Base-by-base conservation (phyloP, 345 rosid species). In the Lepidium didymum region DNA sequence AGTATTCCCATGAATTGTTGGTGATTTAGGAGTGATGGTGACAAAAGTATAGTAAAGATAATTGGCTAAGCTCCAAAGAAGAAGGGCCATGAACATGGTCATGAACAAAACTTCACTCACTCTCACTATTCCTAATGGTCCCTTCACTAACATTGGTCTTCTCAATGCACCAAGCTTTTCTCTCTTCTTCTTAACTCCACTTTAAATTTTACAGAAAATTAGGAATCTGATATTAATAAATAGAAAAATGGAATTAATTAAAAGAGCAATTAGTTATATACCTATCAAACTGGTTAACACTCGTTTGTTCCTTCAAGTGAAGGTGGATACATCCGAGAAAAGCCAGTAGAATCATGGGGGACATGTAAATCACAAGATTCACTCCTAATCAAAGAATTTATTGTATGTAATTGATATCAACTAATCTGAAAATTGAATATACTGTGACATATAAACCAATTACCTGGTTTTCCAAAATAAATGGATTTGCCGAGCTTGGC, bases 61-160 rank as follows among this genome's bases (percentile, higher is more conserved):
- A 55, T 38, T 73, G 7, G 77, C 45, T 7, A 87, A 56, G 31
- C 86, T 77, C 97, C 95, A 90, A 46, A 77, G 47, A 50, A 87
- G 68, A 13, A 90, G 79, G 19, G 83, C 80, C 1, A 85, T n/a
- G 68, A 90, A 82, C 95, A 86, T 86, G 31, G 62, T 11, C 37
- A 87, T 72, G 74, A 90, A 82, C 11, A 73, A 44, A 2, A 90
- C 19, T 63, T 88, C 97, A 16, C 56, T 64, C 31, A 76, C 62
- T 1, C 89, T 81, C 64, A 90, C 92, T 40, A 90, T 84, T 68
- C 97, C 97, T 0, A 86, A 62, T 3, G 95, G 92, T 2, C 95
- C 92, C 53, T 78, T 90, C 68, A 81, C 85, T 8, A 88, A 56
- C 82, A 82, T 72, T 10, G 90, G 89, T 52, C 49, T 77, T 77